Conservation (phyloP, 192 early-diverging fungal species). For the Coemansia sp. region DNA sequence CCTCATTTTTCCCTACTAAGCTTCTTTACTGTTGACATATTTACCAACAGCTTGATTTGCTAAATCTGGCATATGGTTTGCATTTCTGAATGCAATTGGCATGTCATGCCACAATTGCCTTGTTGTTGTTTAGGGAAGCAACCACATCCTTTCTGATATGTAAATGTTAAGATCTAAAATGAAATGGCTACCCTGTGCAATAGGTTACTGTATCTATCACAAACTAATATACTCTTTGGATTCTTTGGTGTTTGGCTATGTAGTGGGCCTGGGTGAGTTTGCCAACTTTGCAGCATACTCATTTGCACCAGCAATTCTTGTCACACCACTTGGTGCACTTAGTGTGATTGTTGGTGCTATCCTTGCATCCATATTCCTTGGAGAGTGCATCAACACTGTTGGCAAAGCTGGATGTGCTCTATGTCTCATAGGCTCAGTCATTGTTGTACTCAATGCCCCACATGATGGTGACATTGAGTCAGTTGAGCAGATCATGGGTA, state of each 20-base stretch:
- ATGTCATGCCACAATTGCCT: no score
- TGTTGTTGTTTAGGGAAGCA: no score
- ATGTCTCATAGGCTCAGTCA: conserved; percentile 84
- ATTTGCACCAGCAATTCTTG: conserved; percentile 94
- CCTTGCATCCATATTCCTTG: conserved; percentile 83
- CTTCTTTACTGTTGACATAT: no score
- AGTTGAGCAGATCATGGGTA: conserved; percentile 81
- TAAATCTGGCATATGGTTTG: no score
- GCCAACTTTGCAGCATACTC: conserved; percentile 96
- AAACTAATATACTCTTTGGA: background rate
- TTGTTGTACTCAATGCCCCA: conserved; percentile 87
- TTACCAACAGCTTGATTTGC: no score
- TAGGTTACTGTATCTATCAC: background rate
- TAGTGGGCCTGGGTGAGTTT: conserved; percentile 92
- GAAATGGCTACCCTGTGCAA: no score
- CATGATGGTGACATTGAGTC: conserved; percentile 78
- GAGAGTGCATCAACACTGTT: conserved; percentile 78
- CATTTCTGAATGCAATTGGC: no score
- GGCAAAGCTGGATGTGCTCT: conserved; percentile 91
- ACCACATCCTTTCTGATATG: no score
- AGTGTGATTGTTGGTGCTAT: conserved; percentile 90
- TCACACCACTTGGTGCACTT: conserved; percentile 90
- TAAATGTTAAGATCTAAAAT: no score
- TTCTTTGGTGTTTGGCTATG: background rate
- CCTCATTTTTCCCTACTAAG: no score